Percentiles rank a stretch among this genome's conserved stretches.
phyloP scores from a whole-genome alignment of 148 eudicot species.

The Oxyria digyna region DNA sequence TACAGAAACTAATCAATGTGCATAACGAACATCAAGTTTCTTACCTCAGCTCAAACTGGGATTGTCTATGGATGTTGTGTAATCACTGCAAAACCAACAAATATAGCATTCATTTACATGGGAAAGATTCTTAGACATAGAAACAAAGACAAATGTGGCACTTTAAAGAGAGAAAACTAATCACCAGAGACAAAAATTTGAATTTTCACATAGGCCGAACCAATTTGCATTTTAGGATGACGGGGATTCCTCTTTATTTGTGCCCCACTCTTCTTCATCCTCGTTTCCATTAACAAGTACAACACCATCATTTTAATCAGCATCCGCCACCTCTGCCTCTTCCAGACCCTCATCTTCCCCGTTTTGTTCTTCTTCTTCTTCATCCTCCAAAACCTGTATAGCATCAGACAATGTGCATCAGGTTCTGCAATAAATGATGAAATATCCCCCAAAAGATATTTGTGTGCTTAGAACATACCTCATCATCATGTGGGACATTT shows the following conservation, averaged over 20 bases:
- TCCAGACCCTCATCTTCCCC: constrained; percentile 65
- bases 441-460: background rate
- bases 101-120: background rate
- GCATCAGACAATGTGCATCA: background rate
- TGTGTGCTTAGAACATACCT: constrained; percentile 32
- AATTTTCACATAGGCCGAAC: constrained; percentile 84
- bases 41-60: constrained; percentile 5
- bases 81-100: constrained; percentile 4
- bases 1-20: background rate
- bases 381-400: constrained; percentile 22
- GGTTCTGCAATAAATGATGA: background rate
- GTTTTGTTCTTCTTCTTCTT: constrained; percentile 39
- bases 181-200: constrained; percentile 98
- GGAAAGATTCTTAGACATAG: background rate
- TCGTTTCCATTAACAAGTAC: constrained; percentile 90
- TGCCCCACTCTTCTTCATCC: constrained; percentile 97
- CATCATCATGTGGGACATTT: constrained; percentile 59
- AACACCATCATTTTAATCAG: constrained; percentile 89
- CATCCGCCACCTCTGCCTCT: constrained; percentile 87
- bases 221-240: constrained; percentile 91
- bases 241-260: constrained; percentile 88
- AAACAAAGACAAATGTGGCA: constrained; percentile 20
- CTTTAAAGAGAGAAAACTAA: constrained; percentile 58
- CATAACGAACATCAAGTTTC: background rate
- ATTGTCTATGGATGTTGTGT: constrained; percentile 2